phyloP scores from a whole-genome alignment of 129 eudicot species.

The Gnaphalium uliginosum region DNA sequence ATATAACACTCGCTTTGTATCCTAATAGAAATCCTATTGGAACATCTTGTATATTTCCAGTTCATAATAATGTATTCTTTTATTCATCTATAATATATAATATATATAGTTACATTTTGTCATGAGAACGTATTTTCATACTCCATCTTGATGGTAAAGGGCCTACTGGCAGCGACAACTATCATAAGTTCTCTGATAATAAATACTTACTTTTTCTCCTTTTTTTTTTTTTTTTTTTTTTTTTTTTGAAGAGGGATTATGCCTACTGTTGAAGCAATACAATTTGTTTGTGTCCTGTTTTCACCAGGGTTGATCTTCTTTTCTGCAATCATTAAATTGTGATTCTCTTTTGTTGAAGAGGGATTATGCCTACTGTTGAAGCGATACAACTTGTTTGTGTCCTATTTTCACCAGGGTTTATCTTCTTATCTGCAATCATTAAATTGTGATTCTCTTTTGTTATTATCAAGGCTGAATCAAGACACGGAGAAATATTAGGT shows the following conservation, averaged over 20 bases:
- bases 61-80: background rate
- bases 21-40: background rate
- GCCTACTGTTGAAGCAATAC: background rate
- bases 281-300: background rate
- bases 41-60: background rate
- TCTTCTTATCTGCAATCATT: background rate
- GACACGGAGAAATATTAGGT: constrained; percentile 80
- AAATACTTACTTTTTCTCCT: too few relatives aligned
- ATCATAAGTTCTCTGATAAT: background rate
- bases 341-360: background rate
- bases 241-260: background rate
- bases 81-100: background rate
- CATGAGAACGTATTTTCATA: background rate
- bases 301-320: background rate
- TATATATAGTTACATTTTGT: background rate
- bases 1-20: background rate
- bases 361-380: background rate
- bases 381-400: background rate
- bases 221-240: background rate
- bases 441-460: constrained; percentile 6
- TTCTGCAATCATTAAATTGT: background rate
- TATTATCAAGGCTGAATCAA: constrained; percentile 62
- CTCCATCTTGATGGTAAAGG: constrained; percentile 9
- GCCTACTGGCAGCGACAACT: constrained; percentile 12
- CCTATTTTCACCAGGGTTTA: background rate